A percentile compares a stretch with the other conserved stretches of the same genome.
Evolutionary conservation across 2,329 filamentous ascomycete species (phyloP).

Genomic region (Pestalotiopsis fici): DNA sequence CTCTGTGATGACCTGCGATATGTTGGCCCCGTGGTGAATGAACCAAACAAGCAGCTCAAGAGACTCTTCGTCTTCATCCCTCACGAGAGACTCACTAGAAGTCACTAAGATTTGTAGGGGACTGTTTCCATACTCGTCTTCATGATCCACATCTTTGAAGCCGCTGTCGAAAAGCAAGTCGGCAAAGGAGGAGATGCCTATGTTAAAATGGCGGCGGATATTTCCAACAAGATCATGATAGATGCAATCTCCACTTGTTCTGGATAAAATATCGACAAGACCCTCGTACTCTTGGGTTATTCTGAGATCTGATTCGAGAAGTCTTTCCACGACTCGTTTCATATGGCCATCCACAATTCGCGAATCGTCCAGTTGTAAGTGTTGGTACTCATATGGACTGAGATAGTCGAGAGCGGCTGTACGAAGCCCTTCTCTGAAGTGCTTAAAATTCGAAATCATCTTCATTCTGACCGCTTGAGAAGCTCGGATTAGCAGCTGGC

Average conservation of each 20-base stretch:
- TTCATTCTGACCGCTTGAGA: neutral
- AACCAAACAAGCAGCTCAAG: neutral
- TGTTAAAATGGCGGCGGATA: neutral
- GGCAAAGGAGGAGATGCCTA: neutral
- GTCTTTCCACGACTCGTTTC: neutral
- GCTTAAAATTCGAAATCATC: neutral
- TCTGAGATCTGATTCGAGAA: neutral
- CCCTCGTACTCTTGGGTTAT: neutral
- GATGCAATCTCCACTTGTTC: neutral
- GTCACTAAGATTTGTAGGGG: neutral
- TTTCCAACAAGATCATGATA: neutral
- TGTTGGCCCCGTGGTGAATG: neutral
- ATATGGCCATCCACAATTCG: neutral
- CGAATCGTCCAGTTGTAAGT: neutral
- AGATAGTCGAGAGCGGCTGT: neutral
- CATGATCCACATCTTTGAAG: neutral
- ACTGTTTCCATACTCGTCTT: neutral
- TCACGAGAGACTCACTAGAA: too few species aligned
- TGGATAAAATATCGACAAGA: neutral
- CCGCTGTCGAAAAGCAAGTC: neutral
- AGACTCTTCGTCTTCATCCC: too few species aligned
- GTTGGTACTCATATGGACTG: neutral
- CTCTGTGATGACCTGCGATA: too few species aligned
- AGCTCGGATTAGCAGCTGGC: fast-evolving
- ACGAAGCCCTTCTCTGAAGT: neutral